Evolutionary conservation across 176 grass and related monocot genomes (phyloP).

Genomic region (Otatea glauca): DNA sequence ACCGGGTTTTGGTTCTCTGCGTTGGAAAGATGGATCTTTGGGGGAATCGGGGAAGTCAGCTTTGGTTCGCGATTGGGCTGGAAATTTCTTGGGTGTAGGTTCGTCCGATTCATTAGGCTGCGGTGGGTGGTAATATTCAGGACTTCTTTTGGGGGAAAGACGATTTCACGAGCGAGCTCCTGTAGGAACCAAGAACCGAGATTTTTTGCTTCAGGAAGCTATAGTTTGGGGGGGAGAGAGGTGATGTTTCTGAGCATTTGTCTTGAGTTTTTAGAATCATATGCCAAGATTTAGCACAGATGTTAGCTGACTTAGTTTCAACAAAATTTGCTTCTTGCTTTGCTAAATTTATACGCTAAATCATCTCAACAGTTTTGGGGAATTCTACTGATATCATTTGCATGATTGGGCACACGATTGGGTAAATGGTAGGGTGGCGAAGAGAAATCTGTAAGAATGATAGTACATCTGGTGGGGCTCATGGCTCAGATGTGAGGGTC

Average conservation of each 20-base stretch:
- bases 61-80: background rate
- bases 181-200: background rate
- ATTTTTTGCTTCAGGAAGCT: background rate
- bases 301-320: background rate
- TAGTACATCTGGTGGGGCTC: background rate
- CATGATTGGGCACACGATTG: background rate
- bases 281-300: too few relatives aligned
- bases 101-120: background rate
- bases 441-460: background rate
- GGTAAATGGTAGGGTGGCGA: background rate
- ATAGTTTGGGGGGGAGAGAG: background rate
- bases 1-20: background rate
- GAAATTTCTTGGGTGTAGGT: background rate
- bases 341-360: background rate
- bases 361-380: background rate
- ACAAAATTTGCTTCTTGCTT: background rate
- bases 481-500: background rate
- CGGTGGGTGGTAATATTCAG: background rate
- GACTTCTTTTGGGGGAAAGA: background rate
- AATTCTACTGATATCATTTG: background rate
- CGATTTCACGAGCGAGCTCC: background rate
- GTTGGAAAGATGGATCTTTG: background rate
- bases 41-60: background rate
- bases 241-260: background rate
- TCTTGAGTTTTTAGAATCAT: background rate